These are phyloP conservation scores for Vanrija sp. DNA, from an alignment of 1,284 basidiomycete species.

Conservation along the genomic window DNA sequence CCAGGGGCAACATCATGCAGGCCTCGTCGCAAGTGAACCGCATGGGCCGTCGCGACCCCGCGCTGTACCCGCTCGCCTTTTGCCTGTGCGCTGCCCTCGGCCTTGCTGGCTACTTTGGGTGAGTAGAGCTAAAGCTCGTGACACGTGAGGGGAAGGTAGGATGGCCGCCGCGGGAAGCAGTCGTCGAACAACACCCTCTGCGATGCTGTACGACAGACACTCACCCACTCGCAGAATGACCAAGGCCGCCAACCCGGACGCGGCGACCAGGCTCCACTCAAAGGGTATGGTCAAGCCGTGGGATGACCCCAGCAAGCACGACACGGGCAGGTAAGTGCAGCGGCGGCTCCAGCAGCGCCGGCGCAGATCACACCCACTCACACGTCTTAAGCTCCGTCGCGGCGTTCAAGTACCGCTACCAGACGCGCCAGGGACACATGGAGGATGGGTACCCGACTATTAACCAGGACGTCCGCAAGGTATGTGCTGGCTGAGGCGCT, in stretches of 20 bases:
- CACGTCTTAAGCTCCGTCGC: constrained; percentile 31
- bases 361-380: background rate
- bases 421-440: constrained; percentile 43
- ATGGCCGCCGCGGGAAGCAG: background rate
- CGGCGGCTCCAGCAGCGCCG: background rate
- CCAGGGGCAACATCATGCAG: constrained; percentile 35
- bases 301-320: constrained; percentile 40
- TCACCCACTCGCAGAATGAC: constrained; percentile 25
- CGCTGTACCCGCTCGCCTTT: constrained; percentile 45
- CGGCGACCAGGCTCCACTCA: constrained; percentile 27
- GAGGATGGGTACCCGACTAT: constrained; percentile 44
- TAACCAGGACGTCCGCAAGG: constrained; percentile 34
- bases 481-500: constrained; percentile 18
- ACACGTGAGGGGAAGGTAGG: too few species aligned
- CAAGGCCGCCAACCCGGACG: constrained; percentile 38
- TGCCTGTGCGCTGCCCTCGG: constrained; percentile 42
- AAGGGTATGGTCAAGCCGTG: constrained; percentile 44
- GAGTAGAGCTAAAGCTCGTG: background rate
- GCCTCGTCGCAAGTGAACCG: constrained; percentile 45
- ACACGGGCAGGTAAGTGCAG: constrained; percentile 34
- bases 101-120: constrained; percentile 46
- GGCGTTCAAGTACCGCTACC: constrained; percentile 50
- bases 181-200: too few species aligned
- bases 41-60: constrained; percentile 48
- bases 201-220: too few species aligned